Evolutionary conservation across 192 early-diverging fungal species (phyloP).

Genomic region (Chytriomyces sp.): DNA sequence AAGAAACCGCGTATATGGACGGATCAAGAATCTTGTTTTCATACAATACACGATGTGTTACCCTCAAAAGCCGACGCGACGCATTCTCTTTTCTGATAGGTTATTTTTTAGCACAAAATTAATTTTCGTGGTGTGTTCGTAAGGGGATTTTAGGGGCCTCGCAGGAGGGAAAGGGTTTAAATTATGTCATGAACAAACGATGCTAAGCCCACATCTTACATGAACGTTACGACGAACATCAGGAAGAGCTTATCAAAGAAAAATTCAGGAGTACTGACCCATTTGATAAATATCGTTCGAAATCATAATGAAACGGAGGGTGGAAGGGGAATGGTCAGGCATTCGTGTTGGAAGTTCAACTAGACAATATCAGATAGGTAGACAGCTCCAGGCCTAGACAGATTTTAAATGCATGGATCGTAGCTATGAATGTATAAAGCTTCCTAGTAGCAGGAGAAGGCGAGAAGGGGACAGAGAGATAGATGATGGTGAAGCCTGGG

Average conservation of each 20-base stretch:
- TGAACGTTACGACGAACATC: too few relatives aligned
- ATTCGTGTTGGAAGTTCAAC: conserved; percentile 49
- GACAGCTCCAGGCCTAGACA: background rate
- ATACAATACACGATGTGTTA: conserved; percentile 31
- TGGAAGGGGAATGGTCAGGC: too few relatives aligned
- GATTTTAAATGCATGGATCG: background rate
- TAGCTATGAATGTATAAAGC: background rate
- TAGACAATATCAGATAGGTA: background rate
- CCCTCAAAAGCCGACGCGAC: conserved; percentile 65
- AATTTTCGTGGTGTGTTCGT: conserved; percentile 72
- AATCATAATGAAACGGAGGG: too few relatives aligned
- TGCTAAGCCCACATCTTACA: too few relatives aligned
- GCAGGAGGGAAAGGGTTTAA: conserved; percentile 72
- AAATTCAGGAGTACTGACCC: too few relatives aligned
- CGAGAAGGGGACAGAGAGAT: too few relatives aligned
- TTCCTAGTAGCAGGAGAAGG: background rate
- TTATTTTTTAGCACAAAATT: too few relatives aligned
- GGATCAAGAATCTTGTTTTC: too few relatives aligned
- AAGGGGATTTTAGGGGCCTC: conserved; percentile 68
- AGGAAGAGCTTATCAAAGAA: too few relatives aligned
- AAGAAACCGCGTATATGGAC: conserved; percentile 71
- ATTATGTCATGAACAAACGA: too few relatives aligned
- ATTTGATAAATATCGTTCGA: too few relatives aligned
- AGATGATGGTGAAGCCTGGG: background rate
- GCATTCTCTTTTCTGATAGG: conserved; percentile 58